Evolutionary conservation across 2,329 filamentous ascomycete species (phyloP).

Genomic region (Aspergillus persii): DNA sequence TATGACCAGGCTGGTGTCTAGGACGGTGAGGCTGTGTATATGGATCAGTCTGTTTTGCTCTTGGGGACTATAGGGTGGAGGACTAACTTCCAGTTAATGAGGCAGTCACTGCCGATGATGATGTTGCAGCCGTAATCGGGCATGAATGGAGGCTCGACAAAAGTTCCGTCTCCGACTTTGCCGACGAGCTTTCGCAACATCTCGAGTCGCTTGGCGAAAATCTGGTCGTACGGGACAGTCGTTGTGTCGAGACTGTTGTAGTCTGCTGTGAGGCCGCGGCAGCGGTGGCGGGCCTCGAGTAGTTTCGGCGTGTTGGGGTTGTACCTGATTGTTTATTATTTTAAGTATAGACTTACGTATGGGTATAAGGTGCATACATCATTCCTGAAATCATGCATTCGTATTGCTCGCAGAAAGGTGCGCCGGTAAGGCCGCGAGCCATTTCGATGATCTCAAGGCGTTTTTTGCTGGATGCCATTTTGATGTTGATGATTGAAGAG

Average conservation of each 20-base stretch:
- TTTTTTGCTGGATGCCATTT: constrained; percentile 24
- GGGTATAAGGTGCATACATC: constrained; percentile 23
- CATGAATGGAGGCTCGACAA: constrained; percentile 32
- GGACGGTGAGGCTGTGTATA: constrained; percentile 51
- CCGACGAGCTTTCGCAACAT: constrained; percentile 28
- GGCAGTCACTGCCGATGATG: constrained; percentile 28
- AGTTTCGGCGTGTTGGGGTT: constrained; percentile 28
- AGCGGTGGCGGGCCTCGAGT: constrained; percentile 28
- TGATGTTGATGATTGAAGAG: not conserved
- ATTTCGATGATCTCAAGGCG: constrained; percentile 30
- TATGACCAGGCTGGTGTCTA: constrained; percentile 54
- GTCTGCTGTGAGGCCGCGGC: constrained; percentile 25
- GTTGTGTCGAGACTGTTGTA: constrained; percentile 30
- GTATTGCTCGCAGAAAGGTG: constrained; percentile 33
- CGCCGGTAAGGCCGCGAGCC: constrained; percentile 22
- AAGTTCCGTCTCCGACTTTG: constrained; percentile 27
- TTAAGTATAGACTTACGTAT: not conserved
- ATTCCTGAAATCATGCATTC: constrained; percentile 38
- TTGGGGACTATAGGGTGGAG: not conserved
- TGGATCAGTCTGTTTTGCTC: not conserved
- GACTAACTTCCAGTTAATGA: constrained; percentile 33
- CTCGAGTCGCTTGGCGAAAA: constrained; percentile 25
- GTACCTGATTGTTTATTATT: constrained; percentile 21
- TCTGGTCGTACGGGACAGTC: constrained; percentile 25
- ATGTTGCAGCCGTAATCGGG: constrained; percentile 35